phyloP scores from a whole-genome alignment of 306 rosid species.

The Citrullus amarus region DNA sequence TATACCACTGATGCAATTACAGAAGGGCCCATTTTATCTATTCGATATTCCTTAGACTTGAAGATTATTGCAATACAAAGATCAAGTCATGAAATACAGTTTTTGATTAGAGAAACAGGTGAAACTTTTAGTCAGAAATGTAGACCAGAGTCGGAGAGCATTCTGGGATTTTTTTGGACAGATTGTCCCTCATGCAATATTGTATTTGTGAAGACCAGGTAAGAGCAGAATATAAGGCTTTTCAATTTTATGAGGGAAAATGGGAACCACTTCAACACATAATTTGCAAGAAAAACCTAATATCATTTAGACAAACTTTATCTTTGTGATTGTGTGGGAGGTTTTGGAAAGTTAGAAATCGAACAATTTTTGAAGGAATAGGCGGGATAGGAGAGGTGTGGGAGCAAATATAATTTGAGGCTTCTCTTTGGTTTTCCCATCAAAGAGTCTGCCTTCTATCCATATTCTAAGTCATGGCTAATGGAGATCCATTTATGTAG shows the following conservation, averaged over 20 bases:
- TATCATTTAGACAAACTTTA: not conserved
- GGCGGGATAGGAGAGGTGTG: not conserved
- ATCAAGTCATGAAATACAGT: constrained; percentile 64
- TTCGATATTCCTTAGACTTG: constrained; percentile 73
- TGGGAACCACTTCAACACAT: not conserved
- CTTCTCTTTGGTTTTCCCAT: not conserved
- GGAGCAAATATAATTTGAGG: not conserved
- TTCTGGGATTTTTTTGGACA: constrained; percentile 95
- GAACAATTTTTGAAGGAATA: not conserved
- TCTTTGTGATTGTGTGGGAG: not conserved
- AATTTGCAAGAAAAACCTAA: not conserved
- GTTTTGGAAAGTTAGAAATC: not conserved
- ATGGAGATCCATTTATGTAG: not conserved
- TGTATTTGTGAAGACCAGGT: constrained; percentile 87
- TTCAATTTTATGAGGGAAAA: not conserved
- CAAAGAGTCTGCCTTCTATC: not conserved
- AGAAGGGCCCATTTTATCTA: constrained; percentile 74
- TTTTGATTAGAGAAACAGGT: constrained; percentile 67
- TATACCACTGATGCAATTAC: constrained; percentile 56
- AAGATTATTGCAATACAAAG: constrained; percentile 77
- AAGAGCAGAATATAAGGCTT: constrained; percentile 6
- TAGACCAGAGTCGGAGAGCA: constrained; percentile 68
- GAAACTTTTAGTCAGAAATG: constrained; percentile 69
- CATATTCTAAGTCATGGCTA: not conserved
- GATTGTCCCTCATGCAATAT: constrained; percentile 73